Base-by-base conservation (phyloP, 306 rosid genomes). In the Dalbergia cultrata region DNA sequence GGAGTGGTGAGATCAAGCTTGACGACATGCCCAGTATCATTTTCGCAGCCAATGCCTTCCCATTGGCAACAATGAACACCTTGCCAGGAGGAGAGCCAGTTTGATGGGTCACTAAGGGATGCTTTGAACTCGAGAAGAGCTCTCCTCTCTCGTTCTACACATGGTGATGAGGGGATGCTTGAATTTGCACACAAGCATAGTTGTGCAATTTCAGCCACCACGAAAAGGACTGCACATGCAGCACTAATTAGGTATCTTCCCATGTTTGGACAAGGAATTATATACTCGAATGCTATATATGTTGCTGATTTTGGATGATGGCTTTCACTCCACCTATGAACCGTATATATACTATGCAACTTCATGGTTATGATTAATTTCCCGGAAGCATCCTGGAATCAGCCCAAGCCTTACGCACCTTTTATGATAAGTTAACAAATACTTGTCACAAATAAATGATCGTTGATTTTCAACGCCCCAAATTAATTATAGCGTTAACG, bases 21-120 rank as follows among this genome's bases (percentile, higher is more conserved):
- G 68, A 67, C 44, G 19, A 84, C 87, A 41, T 61, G 81, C 2
- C 74, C 70, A 3, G 81, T 74, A 14, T 41, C 13, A 34, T 65
- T 61, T 57, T 74, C 57, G 7, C 87, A 84, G 0, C 14, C 39
- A 7, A 83, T 52, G 0, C 87, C 84, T n/a, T 58, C 10, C 87
- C 87, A 83, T 22, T 61, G 75, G 17, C 86, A 83, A 12, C 80
- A 78, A 7, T 78, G 16, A 2, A 14, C 63, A 2, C 76, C 68
- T 31, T 69, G 9, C 80, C 86, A 70, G 3, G 80, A 64, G 18
- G 85, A 64, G 57, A 84, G 81, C 13, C 3, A 67, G 45, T 47
- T 74, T 4, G 34, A 5, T 21, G 83, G 41, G 9, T 78, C 75
- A 5, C 6, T 0, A 6, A 79, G 6, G 4, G 68, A 73, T 49